Base-by-base conservation (phyloP, 2,329 filamentous ascomycete genomes). In the Stachybotrys echinatus region DNA sequence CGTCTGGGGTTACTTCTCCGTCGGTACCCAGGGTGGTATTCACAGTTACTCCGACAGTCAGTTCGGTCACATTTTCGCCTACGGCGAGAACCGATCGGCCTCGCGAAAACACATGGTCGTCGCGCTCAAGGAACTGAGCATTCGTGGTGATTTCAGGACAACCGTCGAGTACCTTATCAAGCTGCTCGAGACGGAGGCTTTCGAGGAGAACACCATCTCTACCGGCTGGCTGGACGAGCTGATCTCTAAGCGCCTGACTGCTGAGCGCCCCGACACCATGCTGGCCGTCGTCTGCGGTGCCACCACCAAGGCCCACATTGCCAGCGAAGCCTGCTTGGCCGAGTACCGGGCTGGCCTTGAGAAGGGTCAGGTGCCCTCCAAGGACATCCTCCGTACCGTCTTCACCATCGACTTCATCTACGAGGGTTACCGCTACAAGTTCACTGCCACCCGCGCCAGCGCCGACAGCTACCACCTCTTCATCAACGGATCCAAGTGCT, bases 1-100 rank as follows among this genome's bases (percentile, higher is more conserved):
- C 61, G 94, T 97, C 50, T 99, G 94, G 94, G 94, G 94, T 80
- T 99, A 99, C 74, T 99, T 99, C 84, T 99, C 94, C 48, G 94
- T 99, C 69, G 89, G 92, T 75, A 94, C 92, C 10, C 87, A 91
- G 50, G 92, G 92, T 75, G 92, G 92, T 72, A 99, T 99, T 58
- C 94, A 99, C 83, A 96, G 90, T 72, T 99, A 96, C 80, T 97
- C 94, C 7, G 94, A 99, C 76, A 95, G 89, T 65, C 94, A 99
- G 67, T 99, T 99, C 62, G 94, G 94, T 73, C 94, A 99, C 74
- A 99, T 99, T 61, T 99, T 99, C 71, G 95, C 94, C 48, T 99
- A 97, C 62, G 94, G 94, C 54, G 94, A 99, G 79, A 99, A 95
- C 76, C 86, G 94, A 69, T 87, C 91, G 47, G 92, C 94, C 22